Base-by-base conservation (phyloP, 2,329 filamentous ascomycete genomes). In the Cercospora zeina region DNA sequence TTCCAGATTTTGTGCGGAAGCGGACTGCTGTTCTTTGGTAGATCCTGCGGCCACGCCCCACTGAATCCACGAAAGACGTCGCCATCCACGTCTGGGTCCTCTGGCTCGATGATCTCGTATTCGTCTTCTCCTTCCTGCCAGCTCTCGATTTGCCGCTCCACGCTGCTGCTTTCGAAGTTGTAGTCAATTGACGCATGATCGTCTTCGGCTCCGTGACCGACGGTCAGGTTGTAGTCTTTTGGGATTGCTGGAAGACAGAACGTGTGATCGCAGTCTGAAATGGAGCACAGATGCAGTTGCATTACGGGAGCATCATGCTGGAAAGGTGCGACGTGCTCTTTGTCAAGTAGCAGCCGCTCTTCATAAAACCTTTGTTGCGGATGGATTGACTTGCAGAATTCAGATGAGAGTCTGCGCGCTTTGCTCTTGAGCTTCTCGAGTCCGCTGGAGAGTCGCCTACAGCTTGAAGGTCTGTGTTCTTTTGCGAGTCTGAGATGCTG, bases 141-240 rank as follows among this genome's bases (percentile, higher is more conserved):
- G 13, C 31, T 7, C 11, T 33, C 31, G n/a, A 27, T 53, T n/a
- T 34, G n/a, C 27, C 34, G 30, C n/a, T 11, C 49, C 8, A 11
- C 34, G 13, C 8, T 10, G 9, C 24, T 45, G 6, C n/a, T 30
- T 9, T 34, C 50, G 39, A 58, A 33, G 11, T 24, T 34, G 31
- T 58, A 58, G n/a, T 58, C 55, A 13, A 47, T 50, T 1, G 55
- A 58, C 10, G n/a, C 27, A 21, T 58, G 55, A 36, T 49, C 55
- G 39, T 58, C 55, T 36, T 58, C 55, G 37, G 36, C 5, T 21
- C 55, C 55, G 30, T 58, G 55, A 2, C 55, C 55, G 30, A 58
- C 42, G n/a, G 27, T 27, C 10, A 47, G 55, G n/a, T 36, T 27
- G 45, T 58, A 58, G 31, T 49, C 55, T 16, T 49, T 47, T 21